Evolutionary conservation across 2,329 filamentous ascomycete genomes (phyloP).

Genomic region (Mariannaea elegans): DNA sequence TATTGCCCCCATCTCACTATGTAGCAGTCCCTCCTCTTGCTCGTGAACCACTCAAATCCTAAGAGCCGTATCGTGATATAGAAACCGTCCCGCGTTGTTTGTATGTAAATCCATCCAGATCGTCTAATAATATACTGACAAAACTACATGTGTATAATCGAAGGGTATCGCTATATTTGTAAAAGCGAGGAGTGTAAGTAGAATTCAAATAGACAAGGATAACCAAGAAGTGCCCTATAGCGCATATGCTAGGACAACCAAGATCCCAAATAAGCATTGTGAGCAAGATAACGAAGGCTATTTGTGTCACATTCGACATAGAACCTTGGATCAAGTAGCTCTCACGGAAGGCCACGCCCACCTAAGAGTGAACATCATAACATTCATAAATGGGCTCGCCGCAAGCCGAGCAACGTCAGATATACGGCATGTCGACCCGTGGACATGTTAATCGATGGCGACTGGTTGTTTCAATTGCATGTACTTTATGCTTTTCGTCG

Average conservation of each 20-base stretch:
- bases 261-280: background rate
- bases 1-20: conserved; percentile 22
- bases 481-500: conserved; percentile 43
- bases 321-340: too few species aligned
- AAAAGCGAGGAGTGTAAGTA: too few species aligned
- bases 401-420: too few species aligned
- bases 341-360: too few species aligned
- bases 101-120: conserved; percentile 1
- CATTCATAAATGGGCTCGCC: too few species aligned
- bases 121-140: background rate
- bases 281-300: too few species aligned
- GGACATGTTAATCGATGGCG: background rate
- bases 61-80: background rate
- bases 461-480: background rate
- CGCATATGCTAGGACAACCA: background rate
- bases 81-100: background rate
- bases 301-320: too few species aligned
- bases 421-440: too few species aligned
- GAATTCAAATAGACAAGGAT: background rate
- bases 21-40: background rate
- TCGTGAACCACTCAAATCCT: background rate
- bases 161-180: background rate
- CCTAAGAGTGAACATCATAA: too few species aligned
- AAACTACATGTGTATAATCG: background rate
- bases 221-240: background rate